Conservation (phyloP, 2,329 filamentous ascomycete species). For the Whalleya microplaca region DNA sequence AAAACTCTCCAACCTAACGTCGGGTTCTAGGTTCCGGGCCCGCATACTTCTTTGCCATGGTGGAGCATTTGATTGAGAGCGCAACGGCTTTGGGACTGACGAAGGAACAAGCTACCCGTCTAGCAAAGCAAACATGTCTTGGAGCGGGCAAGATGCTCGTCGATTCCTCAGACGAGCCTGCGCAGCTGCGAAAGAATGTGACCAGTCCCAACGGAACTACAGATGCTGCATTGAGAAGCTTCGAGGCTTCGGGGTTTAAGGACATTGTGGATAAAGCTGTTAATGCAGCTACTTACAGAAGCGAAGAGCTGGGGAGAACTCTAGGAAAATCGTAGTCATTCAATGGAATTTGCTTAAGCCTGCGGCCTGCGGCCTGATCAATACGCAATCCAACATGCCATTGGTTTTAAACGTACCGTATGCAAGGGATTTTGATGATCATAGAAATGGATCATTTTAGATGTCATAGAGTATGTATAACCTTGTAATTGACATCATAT, state of each 20-base stretch:
- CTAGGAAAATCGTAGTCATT: constrained; percentile 27
- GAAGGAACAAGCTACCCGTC: constrained; percentile 51
- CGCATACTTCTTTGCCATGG: constrained; percentile 58
- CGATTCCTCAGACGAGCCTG: constrained; percentile 48
- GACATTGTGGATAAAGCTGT: constrained; percentile 50
- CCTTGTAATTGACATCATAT: too few species aligned
- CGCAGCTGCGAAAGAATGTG: constrained; percentile 54
- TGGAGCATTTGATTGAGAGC: constrained; percentile 53
- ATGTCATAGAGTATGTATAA: too few species aligned
- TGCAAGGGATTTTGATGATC: too few species aligned
- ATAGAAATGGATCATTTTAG: too few species aligned
- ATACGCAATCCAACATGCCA: too few species aligned
- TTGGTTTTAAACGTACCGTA: too few species aligned
- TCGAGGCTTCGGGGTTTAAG: constrained; percentile 48
- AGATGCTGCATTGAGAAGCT: constrained; percentile 52
- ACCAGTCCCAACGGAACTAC: constrained; percentile 58
- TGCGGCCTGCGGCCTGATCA: too few species aligned
- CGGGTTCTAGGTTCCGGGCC: constrained; percentile 48
- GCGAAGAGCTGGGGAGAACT: constrained; percentile 48
- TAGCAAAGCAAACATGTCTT: constrained; percentile 54
- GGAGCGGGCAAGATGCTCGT: constrained; percentile 57
- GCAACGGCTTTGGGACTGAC: constrained; percentile 49
- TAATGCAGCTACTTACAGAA: constrained; percentile 48
- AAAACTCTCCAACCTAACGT: constrained; percentile 3
- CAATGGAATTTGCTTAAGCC: neutral